Percentiles rank a stretch among this genome's conserved stretches.
Evolutionary conservation across 2,329 filamentous ascomycete genomes (phyloP).

Genomic region (Aureobasidium melanogenum): DNA sequence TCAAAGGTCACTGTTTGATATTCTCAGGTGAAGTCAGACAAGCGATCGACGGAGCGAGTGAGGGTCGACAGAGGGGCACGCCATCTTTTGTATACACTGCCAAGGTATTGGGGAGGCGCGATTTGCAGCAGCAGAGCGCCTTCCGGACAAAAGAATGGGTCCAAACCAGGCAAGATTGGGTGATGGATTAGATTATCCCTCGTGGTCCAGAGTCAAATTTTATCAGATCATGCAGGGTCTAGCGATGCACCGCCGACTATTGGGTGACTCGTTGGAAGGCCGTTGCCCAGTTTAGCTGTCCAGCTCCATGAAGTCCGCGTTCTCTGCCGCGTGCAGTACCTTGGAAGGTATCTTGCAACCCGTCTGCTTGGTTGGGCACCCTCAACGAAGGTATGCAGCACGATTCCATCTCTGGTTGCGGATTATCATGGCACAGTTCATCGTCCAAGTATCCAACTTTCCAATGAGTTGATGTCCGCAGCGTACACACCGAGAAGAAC

Average conservation of each 20-base stretch:
- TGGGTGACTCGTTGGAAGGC: background rate
- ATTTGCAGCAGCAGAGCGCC: background rate
- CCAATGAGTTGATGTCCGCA: too few relatives aligned
- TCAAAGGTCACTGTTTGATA: background rate
- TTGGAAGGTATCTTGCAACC: background rate
- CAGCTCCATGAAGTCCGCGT: background rate
- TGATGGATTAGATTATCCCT: constrained; percentile 9
- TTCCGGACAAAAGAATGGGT: background rate
- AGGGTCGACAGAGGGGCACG: background rate
- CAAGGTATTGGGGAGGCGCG: background rate
- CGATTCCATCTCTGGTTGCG: background rate
- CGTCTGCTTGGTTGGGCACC: background rate
- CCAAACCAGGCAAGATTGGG: constrained; percentile 9
- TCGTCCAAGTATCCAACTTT: too few relatives aligned
- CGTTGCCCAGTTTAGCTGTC: background rate
- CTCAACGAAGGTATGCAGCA: background rate
- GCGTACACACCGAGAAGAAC: background rate
- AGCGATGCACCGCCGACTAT: background rate
- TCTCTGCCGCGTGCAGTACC: background rate
- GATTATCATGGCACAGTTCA: too few relatives aligned
- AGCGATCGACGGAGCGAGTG: background rate
- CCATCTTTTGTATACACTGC: background rate
- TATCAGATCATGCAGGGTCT: constrained; percentile 3
- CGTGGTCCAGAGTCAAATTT: background rate
- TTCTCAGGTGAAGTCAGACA: background rate